phyloP scores from a whole-genome alignment of 345 rosid genomes.

The Hevea brasiliensis region DNA sequence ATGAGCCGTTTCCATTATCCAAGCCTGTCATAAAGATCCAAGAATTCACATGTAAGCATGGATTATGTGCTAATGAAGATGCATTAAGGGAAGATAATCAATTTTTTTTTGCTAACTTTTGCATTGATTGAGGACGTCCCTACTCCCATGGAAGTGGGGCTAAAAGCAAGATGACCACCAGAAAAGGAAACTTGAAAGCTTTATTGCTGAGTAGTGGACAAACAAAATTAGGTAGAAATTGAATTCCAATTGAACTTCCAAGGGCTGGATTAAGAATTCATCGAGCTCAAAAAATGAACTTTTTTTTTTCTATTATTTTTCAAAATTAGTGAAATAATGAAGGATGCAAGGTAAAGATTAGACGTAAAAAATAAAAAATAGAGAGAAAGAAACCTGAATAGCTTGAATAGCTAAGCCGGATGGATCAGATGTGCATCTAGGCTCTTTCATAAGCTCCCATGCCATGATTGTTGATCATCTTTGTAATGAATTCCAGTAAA shows the following conservation, averaged over 20 bases:
- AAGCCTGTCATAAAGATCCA: slow-evolving; percentile 46
- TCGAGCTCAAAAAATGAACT: too few species aligned
- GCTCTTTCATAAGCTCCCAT: slow-evolving; percentile 39
- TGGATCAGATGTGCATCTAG: slow-evolving; percentile 36
- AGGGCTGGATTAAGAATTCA: neutral
- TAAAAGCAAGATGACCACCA: neutral
- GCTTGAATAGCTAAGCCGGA: too few species aligned
- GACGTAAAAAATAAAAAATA: too few species aligned
- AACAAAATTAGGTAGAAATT: neutral
- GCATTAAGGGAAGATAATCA: too few species aligned
- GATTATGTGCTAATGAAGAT: too few species aligned
- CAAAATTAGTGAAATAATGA: too few species aligned
- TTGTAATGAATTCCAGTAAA: slow-evolving; percentile 30
- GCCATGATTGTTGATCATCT: slow-evolving; percentile 40
- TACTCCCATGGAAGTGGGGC: neutral
- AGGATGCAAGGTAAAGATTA: slow-evolving; percentile 1
- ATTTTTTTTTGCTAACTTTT: too few species aligned
- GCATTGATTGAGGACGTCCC: neutral
- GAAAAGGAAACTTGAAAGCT: neutral
- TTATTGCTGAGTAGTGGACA: neutral
- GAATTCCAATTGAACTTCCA: neutral
- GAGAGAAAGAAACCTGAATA: slow-evolving; percentile 31
- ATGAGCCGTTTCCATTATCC: slow-evolving; percentile 30
- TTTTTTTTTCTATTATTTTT: too few species aligned
- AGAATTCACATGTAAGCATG: neutral